These are phyloP conservation scores for Cladosporium velox DNA, from an alignment of 2,329 filamentous ascomycete genomes.

Conservation along the genomic window DNA sequence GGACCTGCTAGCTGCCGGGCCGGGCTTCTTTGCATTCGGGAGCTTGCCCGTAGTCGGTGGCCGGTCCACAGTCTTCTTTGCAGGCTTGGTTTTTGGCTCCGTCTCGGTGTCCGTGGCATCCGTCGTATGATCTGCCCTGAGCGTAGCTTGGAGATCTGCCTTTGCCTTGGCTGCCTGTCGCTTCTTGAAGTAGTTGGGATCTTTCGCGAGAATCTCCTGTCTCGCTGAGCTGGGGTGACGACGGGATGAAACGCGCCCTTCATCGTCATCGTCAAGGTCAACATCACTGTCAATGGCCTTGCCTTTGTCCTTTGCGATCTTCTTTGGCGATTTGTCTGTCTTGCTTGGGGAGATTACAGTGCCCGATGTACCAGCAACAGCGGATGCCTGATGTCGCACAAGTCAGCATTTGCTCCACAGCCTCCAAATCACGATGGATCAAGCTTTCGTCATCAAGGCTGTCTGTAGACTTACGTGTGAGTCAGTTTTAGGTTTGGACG, in stretches of 20 bases:
- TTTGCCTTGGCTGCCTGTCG: not conserved
- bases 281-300: not conserved
- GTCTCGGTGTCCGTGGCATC: not conserved
- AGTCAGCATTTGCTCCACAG: not conserved
- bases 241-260: not conserved
- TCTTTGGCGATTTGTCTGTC: not conserved
- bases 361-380: not conserved
- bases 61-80: not conserved
- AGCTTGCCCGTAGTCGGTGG: not conserved
- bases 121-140: not conserved
- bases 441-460: not conserved
- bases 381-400: not conserved
- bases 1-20: not conserved
- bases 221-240: not conserved
- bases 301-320: not conserved
- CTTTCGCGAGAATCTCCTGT: not conserved
- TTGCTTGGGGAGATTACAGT: not conserved
- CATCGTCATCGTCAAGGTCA: not conserved
- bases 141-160: not conserved
- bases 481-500: not conserved
- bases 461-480: not conserved
- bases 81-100: too few species aligned
- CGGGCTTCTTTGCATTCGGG: not conserved
- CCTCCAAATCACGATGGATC: not conserved
- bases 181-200: not conserved